These are phyloP conservation scores for Podaxis carcinomalis DNA, from an alignment of 768 basidiomycete genomes.

Conservation along the genomic window DNA sequence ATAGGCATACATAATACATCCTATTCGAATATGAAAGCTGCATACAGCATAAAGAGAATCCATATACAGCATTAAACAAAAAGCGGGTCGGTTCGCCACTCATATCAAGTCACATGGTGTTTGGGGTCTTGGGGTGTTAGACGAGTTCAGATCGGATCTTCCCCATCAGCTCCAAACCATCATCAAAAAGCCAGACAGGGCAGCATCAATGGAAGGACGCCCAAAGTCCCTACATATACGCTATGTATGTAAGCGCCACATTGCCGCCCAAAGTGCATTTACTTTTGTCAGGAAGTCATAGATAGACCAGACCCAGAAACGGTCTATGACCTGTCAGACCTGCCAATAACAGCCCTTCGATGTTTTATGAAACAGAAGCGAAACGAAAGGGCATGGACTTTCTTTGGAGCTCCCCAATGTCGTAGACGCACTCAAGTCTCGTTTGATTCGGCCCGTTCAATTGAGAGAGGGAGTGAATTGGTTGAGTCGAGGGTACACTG, in stretches of 20 bases:
- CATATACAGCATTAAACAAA: neutral
- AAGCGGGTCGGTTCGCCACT: neutral
- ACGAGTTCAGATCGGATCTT: neutral
- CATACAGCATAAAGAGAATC: too few species aligned
- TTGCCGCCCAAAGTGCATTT: neutral
- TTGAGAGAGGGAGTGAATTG: too few species aligned
- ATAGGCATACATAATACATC: too few species aligned
- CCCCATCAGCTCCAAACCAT: neutral
- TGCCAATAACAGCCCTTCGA: too few species aligned
- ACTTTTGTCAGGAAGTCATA: neutral
- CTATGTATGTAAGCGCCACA: neutral
- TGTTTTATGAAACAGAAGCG: too few species aligned
- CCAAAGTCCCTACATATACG: neutral
- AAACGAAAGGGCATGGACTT: neutral
- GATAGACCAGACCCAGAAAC: neutral
- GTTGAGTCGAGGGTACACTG: too few species aligned
- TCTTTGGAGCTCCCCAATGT: neutral
- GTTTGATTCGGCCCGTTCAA: neutral
- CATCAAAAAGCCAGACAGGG: neutral
- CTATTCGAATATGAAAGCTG: too few species aligned
- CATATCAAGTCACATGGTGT: neutral
- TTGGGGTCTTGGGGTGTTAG: neutral
- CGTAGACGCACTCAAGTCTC: neutral
- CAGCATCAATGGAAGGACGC: constrained; percentile 11
- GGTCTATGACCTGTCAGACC: neutral